Base-by-base conservation (phyloP, 305 asterid species). In the Fraxinus latifolia region DNA sequence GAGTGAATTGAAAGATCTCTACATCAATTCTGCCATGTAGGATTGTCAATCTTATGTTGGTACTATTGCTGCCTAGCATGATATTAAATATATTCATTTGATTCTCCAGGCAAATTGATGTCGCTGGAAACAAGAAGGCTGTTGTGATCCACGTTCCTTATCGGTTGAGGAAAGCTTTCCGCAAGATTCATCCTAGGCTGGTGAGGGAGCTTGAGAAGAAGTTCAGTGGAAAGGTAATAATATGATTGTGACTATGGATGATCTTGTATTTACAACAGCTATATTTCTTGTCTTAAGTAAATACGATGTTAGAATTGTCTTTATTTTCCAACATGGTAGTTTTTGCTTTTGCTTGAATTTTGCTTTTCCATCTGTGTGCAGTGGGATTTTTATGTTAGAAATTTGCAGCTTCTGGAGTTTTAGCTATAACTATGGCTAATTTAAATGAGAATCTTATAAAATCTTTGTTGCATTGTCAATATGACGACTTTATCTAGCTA, bases 131-230 rank as follows among this genome's bases (percentile, higher is more conserved):
- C 86, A 91, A 92, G 90, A 93, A 93, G 81, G 95, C 98, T 82
- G 96, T 91, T 79, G 95, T 93, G 73, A 91, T 93, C 87, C 95
- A 92, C 37, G 98, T 92, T 14, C 97, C 98, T 42, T 93, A 89
- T 79, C 87, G 97, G 34, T 71, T 93, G 90, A 82, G 95, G 84
- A 93, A 93, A 87, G 85, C 93, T 71, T 93, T 92, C 93, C 97
- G 98, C 84, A 93, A 93, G 92, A 89, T 93, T 62, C 98, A 93
- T 42, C 85, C 92, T 34, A 88, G 92, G 84, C 90, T 93, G 70
- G 97, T 93, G 73, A 88, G 97, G 77, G 97, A 93, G 89, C 90
- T 93, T 3, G 98, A 93, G 85, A 92, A 92, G 94, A 92, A 93
- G 88, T 93, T 93, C 91, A 91, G 97, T 37, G 97, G 97, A 75